Evolutionary conservation across 2,329 filamentous ascomycete genomes (phyloP), one percentile per base, ranked within the genome.

Genomic region (Dothidotthia symphoricarpi): DNA sequence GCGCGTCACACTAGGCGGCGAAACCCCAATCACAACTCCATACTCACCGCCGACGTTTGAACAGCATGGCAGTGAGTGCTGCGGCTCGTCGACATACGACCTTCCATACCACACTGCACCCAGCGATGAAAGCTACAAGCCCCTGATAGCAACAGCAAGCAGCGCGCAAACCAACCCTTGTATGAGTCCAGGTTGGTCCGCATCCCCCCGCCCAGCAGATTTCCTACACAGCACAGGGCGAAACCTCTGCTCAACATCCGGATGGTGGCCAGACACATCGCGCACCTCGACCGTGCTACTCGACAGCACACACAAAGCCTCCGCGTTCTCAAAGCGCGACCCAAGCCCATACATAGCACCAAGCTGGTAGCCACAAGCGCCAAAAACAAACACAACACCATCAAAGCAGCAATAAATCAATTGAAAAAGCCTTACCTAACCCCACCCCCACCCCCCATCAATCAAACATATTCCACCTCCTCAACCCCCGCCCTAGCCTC

Each of bases 231-330:
- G 39, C 13, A 51, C 48, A 0, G 50, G 54, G 1, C 42, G 54
- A 12, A 56, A 56, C 32, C 34, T 56, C 2, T 56, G 52, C 34
- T 50, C 48, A 3, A 47, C 49, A 10, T 51, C 54, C 16, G 54
- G 47, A 7, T 55, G 50, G 52, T 56, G 54, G 52, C 49, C 47
- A 2, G 33, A 42, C 8, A 39, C 26, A 16, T 19, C 34, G 2
- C 26, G 15, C 4, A 28, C 38, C 4, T 31, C 45, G 6, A 38
- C 32, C 0, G 24, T 39, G 12, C 25, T 41, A 6, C 28, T 41
- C 12, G 37, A 45, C 13, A 40, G 32, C 17, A 43, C 42, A 8
- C 42, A 45, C 17, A 41, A 47, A 30, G 24, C 36, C 9, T 28
- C 43, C 3, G 36, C 43, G 3, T 41, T 49, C n/a, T 28, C 38